Percentiles rank a stretch among this genome's conserved stretches.
These are phyloP conservation scores for Orbilia oligospora DNA, from an alignment of 2,329 filamentous ascomycete species.

Conservation along the genomic window DNA sequence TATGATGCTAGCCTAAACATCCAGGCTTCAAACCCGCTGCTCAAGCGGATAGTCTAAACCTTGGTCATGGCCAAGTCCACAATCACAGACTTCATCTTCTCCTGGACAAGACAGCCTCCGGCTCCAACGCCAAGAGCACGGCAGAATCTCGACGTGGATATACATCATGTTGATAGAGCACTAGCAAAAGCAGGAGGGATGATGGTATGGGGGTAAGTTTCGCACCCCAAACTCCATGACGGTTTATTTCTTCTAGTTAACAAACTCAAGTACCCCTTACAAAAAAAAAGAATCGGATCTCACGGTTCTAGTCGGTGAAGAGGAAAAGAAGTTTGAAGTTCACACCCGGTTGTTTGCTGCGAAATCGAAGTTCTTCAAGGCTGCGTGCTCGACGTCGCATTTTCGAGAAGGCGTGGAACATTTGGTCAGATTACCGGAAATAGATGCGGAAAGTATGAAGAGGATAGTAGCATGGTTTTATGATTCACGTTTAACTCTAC, in stretches of 20 bases:
- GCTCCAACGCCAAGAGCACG: background rate
- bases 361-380: constrained; percentile 53
- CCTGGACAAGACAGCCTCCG: background rate
- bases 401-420: constrained; percentile 42
- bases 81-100: background rate
- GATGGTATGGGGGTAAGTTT: too few species aligned
- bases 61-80: background rate
- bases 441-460: constrained; percentile 27
- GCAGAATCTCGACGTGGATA: constrained; percentile 8
- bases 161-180: background rate
- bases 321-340: constrained; percentile 29
- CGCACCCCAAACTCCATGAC: background rate
- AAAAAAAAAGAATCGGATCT: constrained; percentile 27
- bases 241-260: background rate
- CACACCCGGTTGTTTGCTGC: constrained; percentile 20
- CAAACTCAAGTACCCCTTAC: constrained; percentile 3
- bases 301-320: constrained; percentile 24
- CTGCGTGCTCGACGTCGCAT: constrained; percentile 31
- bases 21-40: background rate
- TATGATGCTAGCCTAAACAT: background rate
- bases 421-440: constrained; percentile 29
- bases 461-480: constrained; percentile 41
- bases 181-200: background rate
- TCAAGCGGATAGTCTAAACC: background rate
- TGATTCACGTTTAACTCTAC: constrained; percentile 19